Evolutionary conservation across 2,329 filamentous ascomycete genomes (phyloP), one percentile per base, ranked within the genome.

Genomic region (Alternaria arbusti): DNA sequence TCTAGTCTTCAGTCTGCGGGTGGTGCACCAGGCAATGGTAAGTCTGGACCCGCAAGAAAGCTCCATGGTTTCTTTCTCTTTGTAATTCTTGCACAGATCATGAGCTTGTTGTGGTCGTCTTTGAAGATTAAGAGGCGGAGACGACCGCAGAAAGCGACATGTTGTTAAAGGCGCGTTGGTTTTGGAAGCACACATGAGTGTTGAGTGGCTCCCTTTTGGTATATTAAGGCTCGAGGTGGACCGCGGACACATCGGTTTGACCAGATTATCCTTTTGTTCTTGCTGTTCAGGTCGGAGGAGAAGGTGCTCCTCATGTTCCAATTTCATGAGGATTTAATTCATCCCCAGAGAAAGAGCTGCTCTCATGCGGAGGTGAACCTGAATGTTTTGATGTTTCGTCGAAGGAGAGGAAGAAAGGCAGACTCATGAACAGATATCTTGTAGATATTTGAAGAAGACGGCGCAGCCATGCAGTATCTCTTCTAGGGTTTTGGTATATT

Each of bases 351-450:
- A 9, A 40, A 2, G 8, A 17, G 0, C 4, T 17, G 4, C 7
- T 17, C 8, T 40, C 36, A 32, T 32, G 30, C 12, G 3, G 4
- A 15, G 3, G 13, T 20, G 20, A 20, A 20, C 20, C 20, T 20
- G 20, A 20, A 20, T 20, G 20, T 20, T 20, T 20, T 40, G 15
- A 40, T 40, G 36, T 17, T n/a, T 40, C 36, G 5, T 5, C 15
- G 36, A 17, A 40, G n/a, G 11, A 11, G n/a, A 17, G n/a, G 36
- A 40, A 17, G 9, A 3, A 10, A 17, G 9, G 36, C 15, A 6
- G 32, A n/a, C n/a, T 17, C 36, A 40, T 40, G 0, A 7, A 0
- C 8, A n/a, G 1, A 0, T 5, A 4, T 17, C 1, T 1, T n/a
- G 4, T 1, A n/a, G 32, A 0, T 40, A 17, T 40, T 6, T 40